Base-by-base conservation (phyloP, 768 basidiomycete genomes). In the Hortiboletus campestris region DNA sequence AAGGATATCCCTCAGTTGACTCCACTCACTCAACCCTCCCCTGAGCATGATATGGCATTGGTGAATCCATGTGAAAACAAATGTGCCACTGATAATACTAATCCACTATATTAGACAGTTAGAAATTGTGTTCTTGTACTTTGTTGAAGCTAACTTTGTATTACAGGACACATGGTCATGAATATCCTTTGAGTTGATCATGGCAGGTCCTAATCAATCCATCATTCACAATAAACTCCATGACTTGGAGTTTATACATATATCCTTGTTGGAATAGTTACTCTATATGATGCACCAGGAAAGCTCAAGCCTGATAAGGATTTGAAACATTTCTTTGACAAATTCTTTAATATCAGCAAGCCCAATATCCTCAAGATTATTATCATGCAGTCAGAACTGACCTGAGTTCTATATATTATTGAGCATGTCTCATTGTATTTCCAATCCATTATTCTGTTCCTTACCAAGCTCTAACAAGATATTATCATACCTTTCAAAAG, bases 151-250 rank as follows among this genome's bases (percentile, higher is more conserved):
- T n/a, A n/a, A n/a, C n/a, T n/a, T n/a, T n/a, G n/a, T n/a, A n/a
- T n/a, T n/a, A 29, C 39, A 53, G 52, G 52, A 39, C 2, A 53
- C 29, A 17, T 53, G 52, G 45, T 34, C 20, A 2, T 53, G 52
- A 45, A 46, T 53, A 45, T 53, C 45, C 2, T 32, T 19, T 1
- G 39, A 53, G 20, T 17, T 53, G 8, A 31, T 46, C 10, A 40
- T 53, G 45, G 52, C 45, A 0, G 38, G 52, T 14, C 52, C 45
- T 3, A 32, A 25, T 3, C 29, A 46, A 9, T 39, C 19, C 10
- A 45, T 53, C 4, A 2, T 53, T 8, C 8, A 31, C 29, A 31
- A 31, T 8, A 9, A 31, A 8, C 45, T 46, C 2, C 51, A 53
- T 32, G 45, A 53, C 12, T 3, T 53, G 6, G 36, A 46, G 1